Conservation (phyloP, 2,329 filamentous ascomycete species). For the Scleromitrula shiraiana region DNA sequence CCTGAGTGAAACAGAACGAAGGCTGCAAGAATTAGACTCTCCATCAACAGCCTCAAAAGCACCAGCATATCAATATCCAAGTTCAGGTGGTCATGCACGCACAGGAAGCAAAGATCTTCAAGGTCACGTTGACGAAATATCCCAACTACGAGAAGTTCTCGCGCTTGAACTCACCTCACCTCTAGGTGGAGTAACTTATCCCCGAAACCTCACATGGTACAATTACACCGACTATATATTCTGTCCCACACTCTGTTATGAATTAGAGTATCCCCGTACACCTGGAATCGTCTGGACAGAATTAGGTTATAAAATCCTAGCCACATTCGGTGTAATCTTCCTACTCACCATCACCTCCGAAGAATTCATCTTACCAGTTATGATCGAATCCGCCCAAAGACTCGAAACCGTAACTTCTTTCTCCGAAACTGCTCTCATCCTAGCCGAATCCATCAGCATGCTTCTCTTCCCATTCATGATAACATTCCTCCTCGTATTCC, state of each 20-base stretch:
- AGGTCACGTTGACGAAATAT: slow-evolving; percentile 32
- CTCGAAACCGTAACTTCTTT: slow-evolving; percentile 38
- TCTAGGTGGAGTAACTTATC: slow-evolving; percentile 83
- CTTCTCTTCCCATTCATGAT: slow-evolving; percentile 97
- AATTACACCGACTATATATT: slow-evolving; percentile 86
- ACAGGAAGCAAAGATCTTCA: slow-evolving; percentile 19
- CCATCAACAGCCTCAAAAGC: slow-evolving; percentile 62
- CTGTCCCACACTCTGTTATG: slow-evolving; percentile 95
- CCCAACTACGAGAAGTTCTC: slow-evolving; percentile 71
- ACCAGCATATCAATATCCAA: slow-evolving; percentile 70
- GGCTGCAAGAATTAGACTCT: slow-evolving; percentile 69
- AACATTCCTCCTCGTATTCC: slow-evolving; percentile 88
- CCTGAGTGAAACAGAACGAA: slow-evolving; percentile 76
- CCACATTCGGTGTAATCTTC: slow-evolving; percentile 94
- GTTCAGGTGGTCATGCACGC: slow-evolving; percentile 19
- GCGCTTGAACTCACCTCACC: slow-evolving; percentile 88
- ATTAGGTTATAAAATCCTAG: slow-evolving; percentile 75
- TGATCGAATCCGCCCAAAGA: slow-evolving; percentile 58
- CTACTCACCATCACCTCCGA: slow-evolving; percentile 84
- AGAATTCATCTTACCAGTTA: slow-evolving; percentile 89
- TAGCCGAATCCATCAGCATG: slow-evolving; percentile 83
- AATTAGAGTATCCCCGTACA: slow-evolving; percentile 88
- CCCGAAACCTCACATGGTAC: slow-evolving; percentile 70
- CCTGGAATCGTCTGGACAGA: slow-evolving; percentile 68
- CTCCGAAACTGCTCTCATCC: slow-evolving; percentile 66